Base-by-base conservation (phyloP, 129 eudicot genomes). In the Flaveria sonorensis region DNA sequence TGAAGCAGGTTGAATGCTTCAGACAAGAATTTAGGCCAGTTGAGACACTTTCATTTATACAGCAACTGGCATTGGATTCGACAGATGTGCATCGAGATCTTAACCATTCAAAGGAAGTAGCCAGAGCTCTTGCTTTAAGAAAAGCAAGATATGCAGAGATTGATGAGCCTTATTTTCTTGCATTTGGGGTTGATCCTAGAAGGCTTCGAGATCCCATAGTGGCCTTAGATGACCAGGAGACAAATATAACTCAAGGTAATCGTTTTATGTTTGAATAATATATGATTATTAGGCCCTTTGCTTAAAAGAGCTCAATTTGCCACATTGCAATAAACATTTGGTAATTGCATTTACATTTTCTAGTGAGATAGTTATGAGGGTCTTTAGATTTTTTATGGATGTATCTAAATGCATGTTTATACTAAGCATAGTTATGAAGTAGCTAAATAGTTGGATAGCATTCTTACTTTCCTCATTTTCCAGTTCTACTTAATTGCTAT, bases 121-220 rank as follows among this genome's bases (percentile, higher is more conserved):
- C 76, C 19, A 46, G 43, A 26, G 56, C 55, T 74, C 75, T 70
- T 74, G 70, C 81, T 74, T 83, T 68, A 13, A 52, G 84, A 18
- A 79, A 70, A 61, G 69, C 83, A 9, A 65, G 20, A 4, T 75
- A 74, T 69, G 74, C 53, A 43, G 81, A 83, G 70, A 32, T 73
- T 43, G 87, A 83, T 45, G 74, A 75, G 62, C 77, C 81, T 23
- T 78, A 73, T 69, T 73, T 47, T 55, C 73, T 56, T 62, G 86
- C 80, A 23, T 72, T 67, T 68, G 77, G 56, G 71, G 76, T 74
- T 42, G 39, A 46, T 36, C 64, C 79, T 26, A 24, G 6, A 66
- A 12, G 43, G 23, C 64, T 16, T 20, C 23, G 63, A 65, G 74
- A 53, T 66, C 36, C 80, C 9, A 1, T 13, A 14, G 30, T 50